Base-by-base conservation (phyloP, 805 yeast species). In the Osmozyma mogii region DNA sequence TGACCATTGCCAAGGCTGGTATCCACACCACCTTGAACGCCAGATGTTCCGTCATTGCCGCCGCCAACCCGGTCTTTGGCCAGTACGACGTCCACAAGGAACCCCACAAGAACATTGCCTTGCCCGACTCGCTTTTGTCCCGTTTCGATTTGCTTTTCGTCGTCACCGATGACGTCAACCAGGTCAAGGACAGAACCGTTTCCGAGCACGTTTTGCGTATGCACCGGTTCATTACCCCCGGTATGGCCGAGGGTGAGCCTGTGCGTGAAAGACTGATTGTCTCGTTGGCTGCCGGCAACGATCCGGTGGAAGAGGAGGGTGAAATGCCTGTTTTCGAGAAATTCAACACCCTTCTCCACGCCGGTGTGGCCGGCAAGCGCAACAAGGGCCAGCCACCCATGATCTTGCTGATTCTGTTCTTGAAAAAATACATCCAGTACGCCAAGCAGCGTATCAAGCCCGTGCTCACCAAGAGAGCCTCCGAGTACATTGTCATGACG, bases 1-100 rank as follows among this genome's bases (percentile, higher is more conserved):
- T 89, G 17, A 88, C 97, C 2, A 88, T 89, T 49, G 95, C 97
- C 30, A 89, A 89, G 56, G 98, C 97, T 4, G 98, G 98, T 40
- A 89, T 89, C 47, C 96, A 89, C 56, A 88, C 97, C 2, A 82
- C 97, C 5, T 69, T 89, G 44, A 89, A 89, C 52, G 97, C 98
- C 9, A 75, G 98, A 48, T 89, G 97, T 62, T 82, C 95, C 17
- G 97, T 89, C 11, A 73, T 89, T 42, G 97, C 97, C 1, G 98
- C 98, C 19, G 98, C 98, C 6, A 89, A 89, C 54, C 98, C 98
- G 1, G 85, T 89, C 2, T 88, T 77, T 57, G 97, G 98, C 29
- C 97, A 89, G 56, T 89, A 89, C 54, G 96, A 89, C 58, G 78
- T 88, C 14, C 94, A 84, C 57, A 85, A 84, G 61, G 95, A 89